Evolutionary conservation across 2,329 filamentous ascomycete species (phyloP), one percentile per base, ranked within the genome.

Genomic region (Aaosphaeria pasadenensis): DNA sequence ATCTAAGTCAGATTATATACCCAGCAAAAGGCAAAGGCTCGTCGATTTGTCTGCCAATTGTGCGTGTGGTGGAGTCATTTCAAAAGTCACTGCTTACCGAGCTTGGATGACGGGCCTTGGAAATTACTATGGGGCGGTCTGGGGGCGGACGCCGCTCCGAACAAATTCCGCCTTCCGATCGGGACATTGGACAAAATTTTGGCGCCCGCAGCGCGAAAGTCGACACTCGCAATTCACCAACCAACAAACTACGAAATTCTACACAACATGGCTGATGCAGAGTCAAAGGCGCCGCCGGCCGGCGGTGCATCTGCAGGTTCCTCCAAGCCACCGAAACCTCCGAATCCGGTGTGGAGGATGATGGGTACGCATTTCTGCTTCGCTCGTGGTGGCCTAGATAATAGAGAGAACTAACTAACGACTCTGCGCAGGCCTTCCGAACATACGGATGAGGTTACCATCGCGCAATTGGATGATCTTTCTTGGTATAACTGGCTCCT

Each of bases 381-480:
- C 17, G 17, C 17, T 24, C 17, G 17, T 24, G 17, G 17, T 24
- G 17, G 36, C 30, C 24, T 5, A 32, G 29, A 43, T 33, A 13
- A 48, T 39, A 44, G 46, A 17, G 44, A 43, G 35, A 30, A 6
- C 48, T 31, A 43, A 43, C 43, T 55, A 52, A 55, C 52, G 52
- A 48, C 55, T 42, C 43, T 50, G 51, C 43, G 50, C 48, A 86
- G 92, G 92, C 48, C 77, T 99, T 49, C 92, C 92, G 44, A 88
- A 86, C 57, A 82, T 96, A 52, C 87, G 88, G 50, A 81, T 85
- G 59, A 90, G 85, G 71, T 83, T 99, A 13, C 94, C 94, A 6
- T 97, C 92, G 13, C 88, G 94, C 52, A 97, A 97, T 70, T 99
- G 94, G 94, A 84, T 94, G 74, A 96, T 99, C 63, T 99, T 99